phyloP scores from a whole-genome alignment of 139 green algal species.

The Chlorella sorokiniana region DNA sequence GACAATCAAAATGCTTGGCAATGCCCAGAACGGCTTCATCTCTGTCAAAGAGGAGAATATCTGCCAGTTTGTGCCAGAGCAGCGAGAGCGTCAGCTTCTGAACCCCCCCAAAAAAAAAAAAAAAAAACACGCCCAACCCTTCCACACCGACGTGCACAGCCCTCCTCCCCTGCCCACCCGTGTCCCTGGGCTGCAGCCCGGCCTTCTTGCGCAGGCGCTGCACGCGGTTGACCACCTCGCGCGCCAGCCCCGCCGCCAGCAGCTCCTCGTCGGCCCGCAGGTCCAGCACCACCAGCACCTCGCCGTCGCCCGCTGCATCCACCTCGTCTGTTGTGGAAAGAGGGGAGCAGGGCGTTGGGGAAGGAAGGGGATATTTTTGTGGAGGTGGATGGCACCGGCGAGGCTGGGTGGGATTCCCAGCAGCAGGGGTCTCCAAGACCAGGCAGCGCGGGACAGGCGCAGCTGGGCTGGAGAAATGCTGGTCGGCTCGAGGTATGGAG shows the following conservation, averaged over 20 bases:
- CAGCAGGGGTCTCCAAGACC: too few relatives aligned
- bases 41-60: too few relatives aligned
- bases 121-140: too few relatives aligned
- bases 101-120: too few relatives aligned
- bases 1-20: background rate
- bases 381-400: background rate
- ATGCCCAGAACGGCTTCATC: too few relatives aligned
- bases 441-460: too few relatives aligned
- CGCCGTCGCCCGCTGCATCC: constrained; percentile 82
- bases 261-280: constrained; percentile 73
- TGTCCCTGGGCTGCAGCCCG: constrained; percentile 74
- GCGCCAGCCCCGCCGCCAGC: constrained; percentile 72
- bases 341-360: background rate
- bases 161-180: constrained; percentile 48
- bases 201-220: constrained; percentile 95
- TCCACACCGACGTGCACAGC: too few relatives aligned
- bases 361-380: background rate
- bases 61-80: too few relatives aligned
- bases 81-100: too few relatives aligned
- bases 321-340: constrained; percentile 59
- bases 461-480: too few relatives aligned
- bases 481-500: too few relatives aligned
- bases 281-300: constrained; percentile 94
- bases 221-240: constrained; percentile 95
- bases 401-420: too few relatives aligned